Evolutionary conservation across 305 asterid species (phyloP), one percentile per base, ranked within the genome.

Genomic region (Fraxinus angustifolia): DNA sequence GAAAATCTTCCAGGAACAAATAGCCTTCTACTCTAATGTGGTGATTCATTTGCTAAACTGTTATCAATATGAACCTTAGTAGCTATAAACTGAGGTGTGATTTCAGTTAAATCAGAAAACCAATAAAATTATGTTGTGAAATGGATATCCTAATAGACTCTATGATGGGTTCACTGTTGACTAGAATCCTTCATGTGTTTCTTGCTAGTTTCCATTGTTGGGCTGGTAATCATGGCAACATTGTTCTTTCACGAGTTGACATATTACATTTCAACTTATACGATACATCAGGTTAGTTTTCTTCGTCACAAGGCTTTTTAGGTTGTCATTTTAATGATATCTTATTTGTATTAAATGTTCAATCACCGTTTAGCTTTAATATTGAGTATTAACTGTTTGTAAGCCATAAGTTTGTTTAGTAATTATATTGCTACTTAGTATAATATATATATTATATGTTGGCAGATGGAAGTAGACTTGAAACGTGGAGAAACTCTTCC

Each of bases 401-500:
- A 17, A 53, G 50, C 35, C 74, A 42, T 36, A 17, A 21, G 76
- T 8, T 14, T n/a, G 34, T 28, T 33, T 73, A 11, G 60, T 30
- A 67, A 72, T 79, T 75, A 45, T 60, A 42, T 62, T 65, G 72
- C 75, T 80, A 76, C 78, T 78, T 81, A 34, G 8, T 38, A 16
- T 78, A 78, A 23, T 23, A 23, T 73, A 23, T 23, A 23, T 73
- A 78, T 83, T 79, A 65, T 84, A 71, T 50, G 73, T 84, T 86
- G 83, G 71, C 95, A 94, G 99, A 94, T 96, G 99, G 86, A 92
- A 81, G 99, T 96, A 86, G 99, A 96, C 86, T 88, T 91, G 79
- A 92, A 91, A 84, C 98, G 98, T 60, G 98, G 99, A 80, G 98
- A 94, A 89, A 96, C 93, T 34, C 96, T 96, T 76, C 99, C 99